A percentile compares a stretch with the other conserved stretches of the same genome.
Conservation (phyloP, 768 basidiomycete genomes). For the Kockovaella imperatae region DNA sequence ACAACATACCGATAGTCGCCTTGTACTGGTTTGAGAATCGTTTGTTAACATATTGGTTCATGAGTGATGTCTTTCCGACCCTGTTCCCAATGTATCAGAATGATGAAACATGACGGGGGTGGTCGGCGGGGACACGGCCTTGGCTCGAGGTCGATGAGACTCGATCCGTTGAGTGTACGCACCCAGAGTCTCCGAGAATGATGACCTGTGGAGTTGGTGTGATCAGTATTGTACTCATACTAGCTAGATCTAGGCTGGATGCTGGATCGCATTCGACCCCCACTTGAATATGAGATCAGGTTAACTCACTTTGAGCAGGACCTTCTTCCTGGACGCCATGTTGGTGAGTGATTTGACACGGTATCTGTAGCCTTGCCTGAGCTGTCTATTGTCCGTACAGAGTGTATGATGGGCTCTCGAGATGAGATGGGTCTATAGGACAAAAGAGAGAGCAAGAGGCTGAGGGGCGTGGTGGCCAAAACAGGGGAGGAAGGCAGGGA, state of each 20-base stretch:
- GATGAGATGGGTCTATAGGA: background rate
- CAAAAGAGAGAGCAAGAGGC: background rate
- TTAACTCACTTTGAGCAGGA: conserved; percentile 48
- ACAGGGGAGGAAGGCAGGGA: background rate
- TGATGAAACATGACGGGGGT: background rate
- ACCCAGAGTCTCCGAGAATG: conserved; percentile 77
- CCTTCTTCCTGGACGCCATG: conserved; percentile 54
- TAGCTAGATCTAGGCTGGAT: too few relatives aligned
- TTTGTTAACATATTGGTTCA: conserved; percentile 99
- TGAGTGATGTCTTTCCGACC: conserved; percentile 98
- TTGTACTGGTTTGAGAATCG: conserved; percentile 99
- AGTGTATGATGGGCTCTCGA: background rate
- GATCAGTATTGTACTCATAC: too few relatives aligned
- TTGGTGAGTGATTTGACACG: conserved; percentile 48
- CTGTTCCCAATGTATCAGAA: conserved; percentile 46
- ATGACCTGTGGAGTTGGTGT: conserved; percentile 69
- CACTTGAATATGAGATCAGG: background rate
- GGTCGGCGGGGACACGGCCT: background rate
- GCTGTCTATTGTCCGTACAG: too few relatives aligned
- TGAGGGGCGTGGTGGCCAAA: background rate
- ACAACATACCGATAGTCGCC: conserved; percentile 57
- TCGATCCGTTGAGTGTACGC: conserved; percentile 3
- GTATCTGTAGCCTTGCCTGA: background rate
- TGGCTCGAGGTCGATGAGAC: background rate
- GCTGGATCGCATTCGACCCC: background rate